These are phyloP conservation scores for Lentinula novae-zelandiae DNA, from an alignment of 1,284 basidiomycete genomes.

Conservation along the genomic window DNA sequence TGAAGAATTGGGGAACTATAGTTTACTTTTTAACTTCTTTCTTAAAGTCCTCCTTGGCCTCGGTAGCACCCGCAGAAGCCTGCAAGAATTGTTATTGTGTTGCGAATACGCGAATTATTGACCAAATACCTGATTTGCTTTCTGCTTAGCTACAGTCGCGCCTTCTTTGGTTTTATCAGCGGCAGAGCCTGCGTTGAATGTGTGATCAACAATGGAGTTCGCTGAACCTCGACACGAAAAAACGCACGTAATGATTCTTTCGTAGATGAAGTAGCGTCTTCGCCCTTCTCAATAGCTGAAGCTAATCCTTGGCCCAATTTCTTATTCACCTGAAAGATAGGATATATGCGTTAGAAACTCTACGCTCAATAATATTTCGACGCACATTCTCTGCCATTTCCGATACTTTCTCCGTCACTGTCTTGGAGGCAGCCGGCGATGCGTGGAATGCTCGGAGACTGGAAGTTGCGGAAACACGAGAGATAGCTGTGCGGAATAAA, in stretches of 20 bases:
- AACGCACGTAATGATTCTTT: slow-evolving; percentile 52
- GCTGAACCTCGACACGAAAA: neutral
- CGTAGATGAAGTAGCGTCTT: slow-evolving; percentile 50
- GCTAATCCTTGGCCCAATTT: slow-evolving; percentile 57
- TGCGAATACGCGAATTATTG: neutral
- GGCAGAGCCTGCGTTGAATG: slow-evolving; percentile 22
- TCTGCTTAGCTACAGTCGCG: slow-evolving; percentile 31
- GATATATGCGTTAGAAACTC: neutral
- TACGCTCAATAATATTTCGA: slow-evolving; percentile 1
- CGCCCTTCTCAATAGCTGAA: slow-evolving; percentile 60
- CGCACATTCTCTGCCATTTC: slow-evolving; percentile 57
- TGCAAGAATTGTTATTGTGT: slow-evolving; percentile 20
- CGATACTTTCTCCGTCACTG: slow-evolving; percentile 58
- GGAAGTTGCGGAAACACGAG: slow-evolving; percentile 15
- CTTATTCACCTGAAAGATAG: slow-evolving; percentile 51
- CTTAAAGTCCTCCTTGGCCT: slow-evolving; percentile 43
- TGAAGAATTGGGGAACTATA: neutral
- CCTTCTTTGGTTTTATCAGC: slow-evolving; percentile 30
- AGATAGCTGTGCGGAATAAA: slow-evolving; percentile 20
- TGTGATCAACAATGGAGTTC: neutral
- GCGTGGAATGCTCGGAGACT: slow-evolving; percentile 40
- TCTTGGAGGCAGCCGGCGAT: slow-evolving; percentile 43
- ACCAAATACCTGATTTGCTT: slow-evolving; percentile 36
- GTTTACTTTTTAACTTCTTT: slow-evolving; percentile 41
- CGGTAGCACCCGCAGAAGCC: slow-evolving; percentile 39